These are phyloP conservation scores for Cladophialophora psammophila DNA, from an alignment of 2,329 filamentous ascomycete genomes.

Conservation along the genomic window DNA sequence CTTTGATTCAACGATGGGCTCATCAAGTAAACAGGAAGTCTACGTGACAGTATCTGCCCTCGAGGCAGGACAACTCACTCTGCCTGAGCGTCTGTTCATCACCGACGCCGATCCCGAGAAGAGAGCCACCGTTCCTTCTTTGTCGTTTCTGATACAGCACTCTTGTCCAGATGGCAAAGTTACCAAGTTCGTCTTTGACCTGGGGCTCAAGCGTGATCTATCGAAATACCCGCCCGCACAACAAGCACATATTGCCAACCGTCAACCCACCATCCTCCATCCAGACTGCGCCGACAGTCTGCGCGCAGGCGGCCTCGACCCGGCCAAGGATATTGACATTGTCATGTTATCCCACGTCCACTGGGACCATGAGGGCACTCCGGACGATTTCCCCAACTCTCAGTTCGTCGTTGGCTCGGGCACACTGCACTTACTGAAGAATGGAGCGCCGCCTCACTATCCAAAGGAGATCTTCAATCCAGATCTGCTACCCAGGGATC, in stretches of 20 bases:
- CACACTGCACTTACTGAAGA: constrained; percentile 51
- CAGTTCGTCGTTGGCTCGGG: constrained; percentile 61
- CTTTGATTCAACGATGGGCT: constrained; percentile 19
- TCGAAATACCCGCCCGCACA: constrained; percentile 54
- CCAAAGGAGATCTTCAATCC: constrained; percentile 42
- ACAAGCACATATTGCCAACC: constrained; percentile 46
- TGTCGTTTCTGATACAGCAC: constrained; percentile 62
- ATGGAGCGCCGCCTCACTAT: constrained; percentile 43
- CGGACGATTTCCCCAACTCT: constrained; percentile 58
- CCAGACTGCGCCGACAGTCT: constrained; percentile 46
- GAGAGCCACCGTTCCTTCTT: constrained; percentile 59
- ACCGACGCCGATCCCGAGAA: constrained; percentile 53
- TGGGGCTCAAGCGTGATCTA: constrained; percentile 59
- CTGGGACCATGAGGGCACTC: constrained; percentile 55
- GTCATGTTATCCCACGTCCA: constrained; percentile 52
- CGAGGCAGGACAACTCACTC: constrained; percentile 54
- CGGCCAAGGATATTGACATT: constrained; percentile 49
- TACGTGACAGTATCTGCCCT: constrained; percentile 49
- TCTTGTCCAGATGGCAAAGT: constrained; percentile 41
- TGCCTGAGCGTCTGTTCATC: constrained; percentile 58
- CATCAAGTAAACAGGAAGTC: constrained; percentile 20
- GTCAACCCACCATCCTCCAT: constrained; percentile 41
- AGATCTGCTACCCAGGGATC: constrained; percentile 43
- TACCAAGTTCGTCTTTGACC: constrained; percentile 59
- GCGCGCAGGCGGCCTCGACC: constrained; percentile 46